Evolutionary conservation across 495 filamentous ascomycete genomes (phyloP).

Genomic region (Jackrogersella multiformis): DNA sequence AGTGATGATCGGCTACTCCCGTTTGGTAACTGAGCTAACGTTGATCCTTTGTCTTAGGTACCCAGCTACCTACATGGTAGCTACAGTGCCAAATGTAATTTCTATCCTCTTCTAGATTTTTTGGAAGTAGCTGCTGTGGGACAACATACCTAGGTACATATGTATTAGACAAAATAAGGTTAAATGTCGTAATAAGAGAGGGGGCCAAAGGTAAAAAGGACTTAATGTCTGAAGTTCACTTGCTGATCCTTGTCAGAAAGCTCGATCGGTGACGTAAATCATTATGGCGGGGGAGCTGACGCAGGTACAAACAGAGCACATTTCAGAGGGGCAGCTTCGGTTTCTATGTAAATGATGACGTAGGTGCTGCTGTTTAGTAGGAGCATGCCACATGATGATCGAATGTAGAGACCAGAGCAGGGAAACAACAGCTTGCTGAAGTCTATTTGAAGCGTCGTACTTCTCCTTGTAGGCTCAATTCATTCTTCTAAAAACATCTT

Average conservation of each 20-base stretch:
- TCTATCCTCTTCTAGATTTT: constrained; percentile 27
- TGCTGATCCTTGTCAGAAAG: constrained; percentile 34
- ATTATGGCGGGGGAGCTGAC: constrained; percentile 35
- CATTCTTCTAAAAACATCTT: constrained; percentile 5
- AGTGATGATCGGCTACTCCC: constrained; percentile 25
- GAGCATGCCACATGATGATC: constrained; percentile 43
- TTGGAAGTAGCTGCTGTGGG: constrained; percentile 4
- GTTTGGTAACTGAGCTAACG: constrained; percentile 13
- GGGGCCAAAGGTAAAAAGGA: constrained; percentile 18
- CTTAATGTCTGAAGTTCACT: constrained; percentile 16
- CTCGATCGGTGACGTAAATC: constrained; percentile 39
- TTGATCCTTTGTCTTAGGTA: constrained; percentile 11
- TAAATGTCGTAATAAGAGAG: constrained; percentile 6
- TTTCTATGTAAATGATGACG: constrained; percentile 42
- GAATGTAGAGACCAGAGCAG: constrained; percentile 40
- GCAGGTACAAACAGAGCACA: constrained; percentile 39
- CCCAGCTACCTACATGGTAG: background rate
- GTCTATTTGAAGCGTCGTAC: constrained; percentile 44
- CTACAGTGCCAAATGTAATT: constrained; percentile 1
- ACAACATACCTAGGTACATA: too few species aligned
- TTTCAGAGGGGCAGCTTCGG: constrained; percentile 13
- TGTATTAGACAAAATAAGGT: background rate
- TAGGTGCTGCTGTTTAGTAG: constrained; percentile 31
- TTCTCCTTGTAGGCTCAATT: constrained; percentile 20
- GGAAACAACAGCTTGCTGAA: constrained; percentile 36